These are phyloP conservation scores for Arachis monticola DNA, from an alignment of 331 rosid genomes.

Conservation along the genomic window DNA sequence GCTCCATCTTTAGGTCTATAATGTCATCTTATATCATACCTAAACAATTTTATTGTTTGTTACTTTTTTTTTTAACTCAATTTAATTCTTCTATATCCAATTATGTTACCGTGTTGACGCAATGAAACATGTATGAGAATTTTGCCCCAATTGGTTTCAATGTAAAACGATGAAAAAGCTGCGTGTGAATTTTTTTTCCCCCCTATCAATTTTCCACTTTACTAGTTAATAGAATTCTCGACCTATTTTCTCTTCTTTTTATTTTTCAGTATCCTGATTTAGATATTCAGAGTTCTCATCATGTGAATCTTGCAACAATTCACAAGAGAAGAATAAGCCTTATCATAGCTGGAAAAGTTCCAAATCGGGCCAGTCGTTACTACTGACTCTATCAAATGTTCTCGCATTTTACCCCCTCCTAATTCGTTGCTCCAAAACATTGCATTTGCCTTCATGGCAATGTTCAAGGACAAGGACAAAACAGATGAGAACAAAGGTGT, in stretches of 20 bases:
- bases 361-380: not conserved
- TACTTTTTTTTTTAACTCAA: constrained; percentile 9
- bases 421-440: not conserved
- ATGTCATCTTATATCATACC: constrained; percentile 40
- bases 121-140: constrained; percentile 39
- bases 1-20: constrained; percentile 23
- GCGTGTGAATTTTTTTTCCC: not conserved
- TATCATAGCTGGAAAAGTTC: not conserved
- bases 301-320: not conserved
- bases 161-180: constrained; percentile 10
- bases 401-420: not conserved
- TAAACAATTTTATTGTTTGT: not conserved
- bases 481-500: too few relatives aligned
- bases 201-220: not conserved
- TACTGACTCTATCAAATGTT: not conserved
- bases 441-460: not conserved
- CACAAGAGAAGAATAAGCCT: not conserved
- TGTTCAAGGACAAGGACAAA: too few relatives aligned
- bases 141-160: constrained; percentile 41
- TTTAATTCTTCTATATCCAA: constrained; percentile 39
- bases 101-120: constrained; percentile 38
- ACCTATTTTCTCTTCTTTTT: not conserved
- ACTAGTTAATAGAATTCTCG: not conserved
- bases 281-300: not conserved
- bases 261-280: not conserved